phyloP scores from a whole-genome alignment of 1,284 basidiomycete genomes.

The Ceratobasidium sp. region DNA sequence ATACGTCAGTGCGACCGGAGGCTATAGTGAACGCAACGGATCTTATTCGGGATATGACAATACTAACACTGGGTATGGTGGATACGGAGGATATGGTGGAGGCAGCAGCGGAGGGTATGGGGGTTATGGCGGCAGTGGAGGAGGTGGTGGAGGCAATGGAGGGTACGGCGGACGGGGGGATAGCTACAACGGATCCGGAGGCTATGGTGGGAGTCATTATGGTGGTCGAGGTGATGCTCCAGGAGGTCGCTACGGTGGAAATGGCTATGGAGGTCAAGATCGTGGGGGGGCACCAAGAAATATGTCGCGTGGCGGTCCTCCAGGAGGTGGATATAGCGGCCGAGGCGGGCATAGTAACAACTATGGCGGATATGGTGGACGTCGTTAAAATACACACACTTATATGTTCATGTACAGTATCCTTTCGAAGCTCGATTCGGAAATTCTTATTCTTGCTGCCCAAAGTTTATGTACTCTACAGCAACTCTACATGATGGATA shows the following conservation, averaged over 20 bases:
- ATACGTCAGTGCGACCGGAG: constrained; percentile 21
- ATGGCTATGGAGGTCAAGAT: not conserved
- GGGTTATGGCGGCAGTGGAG: constrained; percentile 45
- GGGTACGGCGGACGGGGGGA: constrained; percentile 42
- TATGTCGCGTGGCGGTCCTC: not conserved
- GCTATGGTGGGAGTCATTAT: constrained; percentile 19
- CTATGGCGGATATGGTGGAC: constrained; percentile 38
- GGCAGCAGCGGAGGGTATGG: constrained; percentile 45
- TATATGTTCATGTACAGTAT: not conserved
- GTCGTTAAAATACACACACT: not conserved
- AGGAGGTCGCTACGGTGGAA: constrained; percentile 2
- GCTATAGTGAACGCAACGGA: constrained; percentile 39
- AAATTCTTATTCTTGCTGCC: constrained; percentile 1
- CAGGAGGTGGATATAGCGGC: constrained; percentile 8
- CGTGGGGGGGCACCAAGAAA: not conserved
- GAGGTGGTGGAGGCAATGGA: constrained; percentile 46
- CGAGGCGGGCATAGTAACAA: not conserved
- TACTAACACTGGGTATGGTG: constrained; percentile 18
- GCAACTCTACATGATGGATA: constrained; percentile 14
- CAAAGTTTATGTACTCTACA: constrained; percentile 28
- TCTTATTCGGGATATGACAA: constrained; percentile 27
- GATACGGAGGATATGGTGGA: constrained; percentile 38
- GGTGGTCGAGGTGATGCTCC: constrained; percentile 37
- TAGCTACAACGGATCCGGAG: constrained; percentile 35
- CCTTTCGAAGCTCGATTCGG: not conserved